Evolutionary conservation across 768 basidiomycete species (phyloP).

Genomic region (Suillus occidentalis): DNA sequence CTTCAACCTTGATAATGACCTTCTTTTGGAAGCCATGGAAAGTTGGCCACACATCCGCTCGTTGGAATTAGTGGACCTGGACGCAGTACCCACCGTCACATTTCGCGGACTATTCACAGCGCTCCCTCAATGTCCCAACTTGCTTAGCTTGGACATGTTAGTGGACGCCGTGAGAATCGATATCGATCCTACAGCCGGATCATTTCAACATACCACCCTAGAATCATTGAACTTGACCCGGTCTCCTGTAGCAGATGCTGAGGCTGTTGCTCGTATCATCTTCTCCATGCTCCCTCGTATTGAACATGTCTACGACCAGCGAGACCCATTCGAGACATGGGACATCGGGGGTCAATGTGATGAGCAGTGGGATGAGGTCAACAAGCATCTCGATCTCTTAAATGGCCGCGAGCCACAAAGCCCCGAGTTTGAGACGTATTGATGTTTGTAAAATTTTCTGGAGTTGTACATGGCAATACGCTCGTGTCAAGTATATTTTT

Average conservation of each 20-base stretch:
- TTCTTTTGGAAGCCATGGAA: background rate
- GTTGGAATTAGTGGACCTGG: background rate
- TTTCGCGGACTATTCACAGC: background rate
- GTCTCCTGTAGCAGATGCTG: background rate
- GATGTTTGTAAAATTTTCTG: background rate
- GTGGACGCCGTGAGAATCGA: background rate
- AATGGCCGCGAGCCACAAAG: background rate
- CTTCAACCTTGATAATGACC: background rate
- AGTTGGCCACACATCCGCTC: background rate
- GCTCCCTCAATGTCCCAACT: background rate
- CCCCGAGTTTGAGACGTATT: background rate
- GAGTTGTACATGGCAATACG: background rate
- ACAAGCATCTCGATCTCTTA: background rate
- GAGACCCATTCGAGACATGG: background rate
- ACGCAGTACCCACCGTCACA: background rate
- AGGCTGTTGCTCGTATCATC: background rate
- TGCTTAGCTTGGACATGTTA: background rate
- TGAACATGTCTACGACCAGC: background rate
- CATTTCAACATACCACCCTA: background rate
- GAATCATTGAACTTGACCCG: background rate
- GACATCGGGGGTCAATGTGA: too few relatives aligned
- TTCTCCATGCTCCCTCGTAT: background rate
- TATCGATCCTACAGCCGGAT: background rate
- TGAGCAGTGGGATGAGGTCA: background rate
- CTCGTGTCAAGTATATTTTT: too few relatives aligned